Percentiles rank a stretch among this genome's conserved stretches.
Evolutionary conservation across 1,284 basidiomycete species (phyloP).

Genomic region (Tilletiopsis washingtonensis): DNA sequence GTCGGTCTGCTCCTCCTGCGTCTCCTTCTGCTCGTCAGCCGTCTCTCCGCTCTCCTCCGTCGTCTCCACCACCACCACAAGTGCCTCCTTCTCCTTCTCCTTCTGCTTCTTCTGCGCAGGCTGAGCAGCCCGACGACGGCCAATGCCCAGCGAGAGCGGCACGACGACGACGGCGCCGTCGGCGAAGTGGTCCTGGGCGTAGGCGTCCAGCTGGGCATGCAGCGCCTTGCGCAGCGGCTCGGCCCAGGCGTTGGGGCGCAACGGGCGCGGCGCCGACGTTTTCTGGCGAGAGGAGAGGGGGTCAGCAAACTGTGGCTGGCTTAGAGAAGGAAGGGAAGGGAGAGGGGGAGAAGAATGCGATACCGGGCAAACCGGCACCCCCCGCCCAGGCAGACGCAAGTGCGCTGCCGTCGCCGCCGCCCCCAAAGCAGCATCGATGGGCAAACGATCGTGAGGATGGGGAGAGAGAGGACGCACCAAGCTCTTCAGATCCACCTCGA

Average conservation of each 20-base stretch:
- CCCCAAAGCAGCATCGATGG: too few species aligned
- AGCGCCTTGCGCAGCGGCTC: constrained; percentile 17
- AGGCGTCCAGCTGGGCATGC: constrained; percentile 21
- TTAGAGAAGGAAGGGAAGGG: constrained; percentile 1
- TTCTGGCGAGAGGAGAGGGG: not conserved
- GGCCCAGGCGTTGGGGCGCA: not conserved
- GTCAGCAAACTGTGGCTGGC: not conserved
- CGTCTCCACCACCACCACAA: not conserved
- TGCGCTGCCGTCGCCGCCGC: too few species aligned
- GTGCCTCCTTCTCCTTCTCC: constrained; percentile 5
- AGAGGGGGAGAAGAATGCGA: too few species aligned
- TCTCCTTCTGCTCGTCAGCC: not conserved
- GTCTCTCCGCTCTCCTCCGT: not conserved
- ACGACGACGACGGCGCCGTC: constrained; percentile 33
- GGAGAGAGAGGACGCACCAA: not conserved
- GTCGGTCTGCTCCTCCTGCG: not conserved
- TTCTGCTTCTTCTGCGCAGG: constrained; percentile 3
- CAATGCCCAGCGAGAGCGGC: not conserved
- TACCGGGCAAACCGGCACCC: too few species aligned
- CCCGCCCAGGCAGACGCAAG: too few species aligned
- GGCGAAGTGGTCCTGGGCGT: constrained; percentile 35
- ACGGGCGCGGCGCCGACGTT: not conserved
- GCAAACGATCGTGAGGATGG: too few species aligned
- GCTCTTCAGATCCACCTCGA: not conserved
- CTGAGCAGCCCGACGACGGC: not conserved